Conservation (phyloP, 208 protist species). For the Trypanosoma cruzi region DNA sequence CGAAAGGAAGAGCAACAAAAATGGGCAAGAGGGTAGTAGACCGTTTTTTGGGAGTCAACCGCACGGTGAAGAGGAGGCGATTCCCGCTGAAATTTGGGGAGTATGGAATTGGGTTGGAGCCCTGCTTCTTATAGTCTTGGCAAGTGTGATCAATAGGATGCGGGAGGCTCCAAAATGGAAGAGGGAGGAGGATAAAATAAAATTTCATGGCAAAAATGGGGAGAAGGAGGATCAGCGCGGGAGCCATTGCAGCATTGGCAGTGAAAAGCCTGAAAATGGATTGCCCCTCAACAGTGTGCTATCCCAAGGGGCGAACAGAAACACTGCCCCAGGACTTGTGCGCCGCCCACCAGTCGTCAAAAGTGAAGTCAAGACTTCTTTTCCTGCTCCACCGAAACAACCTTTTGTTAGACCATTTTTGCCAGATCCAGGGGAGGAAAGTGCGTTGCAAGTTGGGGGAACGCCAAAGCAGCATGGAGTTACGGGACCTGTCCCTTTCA, state of each 20-base stretch:
- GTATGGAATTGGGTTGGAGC: slow-evolving; percentile 16
- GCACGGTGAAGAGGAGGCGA: background rate
- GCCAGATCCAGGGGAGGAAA: too few species aligned
- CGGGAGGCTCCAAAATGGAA: background rate
- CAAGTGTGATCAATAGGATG: background rate
- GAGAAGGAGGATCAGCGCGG: background rate
- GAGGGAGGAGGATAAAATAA: background rate
- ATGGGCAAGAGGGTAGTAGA: background rate
- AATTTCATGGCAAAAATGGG: background rate
- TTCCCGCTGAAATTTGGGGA: background rate
- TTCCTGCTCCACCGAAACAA: too few species aligned
- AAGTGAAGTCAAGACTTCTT: too few species aligned
- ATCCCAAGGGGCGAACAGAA: background rate
- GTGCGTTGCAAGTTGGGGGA: too few species aligned
- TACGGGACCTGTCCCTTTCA: too few species aligned
- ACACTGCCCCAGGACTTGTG: background rate
- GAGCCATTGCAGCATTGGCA: background rate
- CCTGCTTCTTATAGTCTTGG: slow-evolving; percentile 3
- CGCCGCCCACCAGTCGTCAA: background rate
- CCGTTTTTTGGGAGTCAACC: background rate
- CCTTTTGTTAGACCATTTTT: too few species aligned
- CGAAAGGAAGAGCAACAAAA: background rate
- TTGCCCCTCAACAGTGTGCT: background rate
- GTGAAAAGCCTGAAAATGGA: background rate
- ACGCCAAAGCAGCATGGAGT: too few species aligned